Percentiles rank a stretch among this genome's conserved stretches.
Conservation (phyloP, 805 yeast genomes). For the Scheffersomyces ergatensis region DNA sequence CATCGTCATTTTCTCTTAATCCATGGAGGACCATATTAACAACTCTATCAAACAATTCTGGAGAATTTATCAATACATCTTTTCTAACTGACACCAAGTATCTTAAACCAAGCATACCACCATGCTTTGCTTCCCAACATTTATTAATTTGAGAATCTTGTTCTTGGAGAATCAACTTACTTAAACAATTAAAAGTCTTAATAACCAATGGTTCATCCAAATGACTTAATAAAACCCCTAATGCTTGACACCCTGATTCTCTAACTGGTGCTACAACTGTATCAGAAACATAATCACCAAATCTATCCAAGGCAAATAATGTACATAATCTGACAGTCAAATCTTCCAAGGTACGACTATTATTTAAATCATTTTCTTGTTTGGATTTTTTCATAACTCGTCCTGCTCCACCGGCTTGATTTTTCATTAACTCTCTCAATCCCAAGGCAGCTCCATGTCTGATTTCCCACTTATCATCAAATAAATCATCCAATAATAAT, state of each 20-base stretch:
- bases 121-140: constrained; percentile 98
- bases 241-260: constrained; percentile 92
- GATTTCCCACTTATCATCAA: constrained; percentile 87
- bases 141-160: constrained; percentile 36
- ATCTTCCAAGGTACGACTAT: constrained; percentile 76
- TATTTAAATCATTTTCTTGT: constrained; percentile 63
- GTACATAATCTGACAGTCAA: constrained; percentile 81
- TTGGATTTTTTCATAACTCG: constrained; percentile 62
- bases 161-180: constrained; percentile 66
- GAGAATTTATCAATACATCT: constrained; percentile 63
- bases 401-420: constrained; percentile 86
- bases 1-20: constrained; percentile 75
- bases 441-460: constrained; percentile 97
- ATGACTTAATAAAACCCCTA: constrained; percentile 85
- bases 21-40: constrained; percentile 87
- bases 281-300: constrained; percentile 96
- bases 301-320: constrained; percentile 86
- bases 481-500: constrained; percentile 70
- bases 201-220: constrained; percentile 57
- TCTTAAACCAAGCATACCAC: constrained; percentile 91
- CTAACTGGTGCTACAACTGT: constrained; percentile 98
- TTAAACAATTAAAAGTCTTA: constrained; percentile 62
- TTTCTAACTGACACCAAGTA: constrained; percentile 89
- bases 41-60: constrained; percentile 63
- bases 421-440: constrained; percentile 75